Base-by-base conservation (phyloP, 2,329 filamentous ascomycete species). In the Sclerotinia glacialis region DNA sequence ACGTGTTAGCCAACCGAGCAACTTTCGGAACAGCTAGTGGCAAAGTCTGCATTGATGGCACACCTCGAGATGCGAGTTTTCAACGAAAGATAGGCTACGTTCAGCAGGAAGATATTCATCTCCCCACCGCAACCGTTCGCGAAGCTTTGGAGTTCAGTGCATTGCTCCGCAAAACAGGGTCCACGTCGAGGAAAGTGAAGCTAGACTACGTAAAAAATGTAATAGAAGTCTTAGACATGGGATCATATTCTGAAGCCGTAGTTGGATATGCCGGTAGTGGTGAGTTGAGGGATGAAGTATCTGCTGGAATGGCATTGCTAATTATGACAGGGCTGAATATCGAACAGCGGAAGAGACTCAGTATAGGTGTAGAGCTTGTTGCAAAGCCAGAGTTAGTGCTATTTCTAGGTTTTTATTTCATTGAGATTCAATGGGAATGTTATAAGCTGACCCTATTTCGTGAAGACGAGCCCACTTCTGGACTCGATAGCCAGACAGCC, bases 101-200 rank as follows among this genome's bases (percentile, higher is more conserved):
- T 46, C 92, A 96, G 76, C 93, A 97, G 77, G 91, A 96, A 75
- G 93, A 97, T 84, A 83, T 97, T 16, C 93, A 97, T 76, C 83
- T 96, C 58, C 83, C 89, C 58, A 95, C 92, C 28, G 61, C 71
- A 0, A 97, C 93, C 1, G 93, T 97, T 40, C 88, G 93, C 69
- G 94, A 97, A 79, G 92, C 93, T 9, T 83, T 98, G 42, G 87
- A 87, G 73, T 97, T 97, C 78, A 93, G 89, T 72, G 93, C 93
- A n/a, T 78, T 94, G 7, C 88, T 97, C 52, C 90, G 94, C 67
- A 93, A 97, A 76, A 91, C 93, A 0, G 86, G 86, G 64, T 83
- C 89, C 62, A 84, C 90, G 21, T 82, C 91, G 2, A 84, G 83
- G 16, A 80, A 85, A 53, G 92, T 97, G 76, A 97, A 97, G 81